Conservation (phyloP, 1,139 yeast species). For the Diutina sp. region DNA sequence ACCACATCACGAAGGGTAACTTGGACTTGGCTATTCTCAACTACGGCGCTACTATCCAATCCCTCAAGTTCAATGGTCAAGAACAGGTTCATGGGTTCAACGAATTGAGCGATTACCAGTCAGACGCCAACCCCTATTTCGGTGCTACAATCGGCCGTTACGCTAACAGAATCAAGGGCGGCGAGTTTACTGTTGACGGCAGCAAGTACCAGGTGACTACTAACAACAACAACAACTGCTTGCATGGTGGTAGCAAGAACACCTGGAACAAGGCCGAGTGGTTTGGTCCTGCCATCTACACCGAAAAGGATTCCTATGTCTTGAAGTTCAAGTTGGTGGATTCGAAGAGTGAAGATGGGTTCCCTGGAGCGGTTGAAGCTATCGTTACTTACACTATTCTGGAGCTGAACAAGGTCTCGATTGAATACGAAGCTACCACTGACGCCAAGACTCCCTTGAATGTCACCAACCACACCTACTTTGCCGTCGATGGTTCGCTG, state of each 20-base stretch:
- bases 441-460: slow-evolving; percentile 38
- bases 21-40: slow-evolving; percentile 35
- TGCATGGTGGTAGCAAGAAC: slow-evolving; percentile 34
- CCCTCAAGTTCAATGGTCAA: slow-evolving; percentile 15
- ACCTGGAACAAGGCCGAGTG: slow-evolving; percentile 41
- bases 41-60: slow-evolving; percentile 40
- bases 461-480: slow-evolving; percentile 55
- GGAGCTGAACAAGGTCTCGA: slow-evolving; percentile 13
- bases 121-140: slow-evolving; percentile 32
- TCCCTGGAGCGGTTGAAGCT: slow-evolving; percentile 39
- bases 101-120: slow-evolving; percentile 21
- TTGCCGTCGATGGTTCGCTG: slow-evolving; percentile 22
- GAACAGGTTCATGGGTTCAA: slow-evolving; percentile 22
- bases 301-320: slow-evolving; percentile 15
- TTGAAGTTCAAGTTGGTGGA: slow-evolving; percentile 31
- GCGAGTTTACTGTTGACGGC: slow-evolving; percentile 28
- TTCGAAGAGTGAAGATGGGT: slow-evolving; percentile 35
- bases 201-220: slow-evolving; percentile 23
- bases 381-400: slow-evolving; percentile 27
- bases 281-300: slow-evolving; percentile 37
- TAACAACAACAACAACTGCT: slow-evolving; percentile 26
- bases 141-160: slow-evolving; percentile 56
- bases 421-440: slow-evolving; percentile 37
- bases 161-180: slow-evolving; percentile 47
- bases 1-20: slow-evolving; percentile 22